phyloP scores from a whole-genome alignment of 305 asterid genomes.

The Solanum hybrid region DNA sequence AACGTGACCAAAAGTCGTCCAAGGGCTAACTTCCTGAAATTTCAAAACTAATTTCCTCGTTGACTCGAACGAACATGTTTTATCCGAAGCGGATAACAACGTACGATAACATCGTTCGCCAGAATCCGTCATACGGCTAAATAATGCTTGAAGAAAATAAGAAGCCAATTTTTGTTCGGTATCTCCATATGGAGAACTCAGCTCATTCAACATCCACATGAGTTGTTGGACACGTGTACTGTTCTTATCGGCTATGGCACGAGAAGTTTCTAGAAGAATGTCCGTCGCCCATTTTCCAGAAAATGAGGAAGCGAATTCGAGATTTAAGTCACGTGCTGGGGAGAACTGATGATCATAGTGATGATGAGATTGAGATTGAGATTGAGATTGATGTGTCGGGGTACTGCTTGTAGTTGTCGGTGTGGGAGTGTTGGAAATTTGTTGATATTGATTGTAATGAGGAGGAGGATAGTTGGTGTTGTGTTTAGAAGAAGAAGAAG shows the following conservation, averaged over 20 bases:
- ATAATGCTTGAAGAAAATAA: constrained; percentile 71
- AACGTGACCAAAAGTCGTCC: constrained; percentile 90
- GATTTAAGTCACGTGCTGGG: constrained; percentile 32
- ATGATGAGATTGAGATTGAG: constrained; percentile 4
- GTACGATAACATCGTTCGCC: constrained; percentile 48
- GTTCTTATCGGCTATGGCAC: constrained; percentile 52
- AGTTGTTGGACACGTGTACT: constrained; percentile 63
- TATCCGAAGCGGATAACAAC: constrained; percentile 49
- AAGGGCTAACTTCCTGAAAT: constrained; percentile 91
- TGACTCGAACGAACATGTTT: constrained; percentile 62
- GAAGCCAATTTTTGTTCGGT: constrained; percentile 73
- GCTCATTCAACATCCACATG: constrained; percentile 95
- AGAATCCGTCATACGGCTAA: constrained; percentile 78
- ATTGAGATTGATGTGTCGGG: constrained; percentile 20
- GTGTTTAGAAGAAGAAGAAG: constrained; percentile 61
- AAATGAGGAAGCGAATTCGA: constrained; percentile 50
- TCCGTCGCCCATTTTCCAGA: constrained; percentile 56
- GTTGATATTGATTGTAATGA: constrained; percentile 13
- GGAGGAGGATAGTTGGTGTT: constrained; percentile 13
- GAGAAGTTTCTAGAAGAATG: constrained; percentile 57
- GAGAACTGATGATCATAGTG: constrained; percentile 22
- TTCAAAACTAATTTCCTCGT: constrained; percentile 60
- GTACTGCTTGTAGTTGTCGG: constrained; percentile 26
- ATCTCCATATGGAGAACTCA: constrained; percentile 81
- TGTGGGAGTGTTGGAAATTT: constrained; percentile 22